These are phyloP conservation scores for Globisporangium okanoganense DNA, from an alignment of 352 stramenopile species.

Conservation along the genomic window DNA sequence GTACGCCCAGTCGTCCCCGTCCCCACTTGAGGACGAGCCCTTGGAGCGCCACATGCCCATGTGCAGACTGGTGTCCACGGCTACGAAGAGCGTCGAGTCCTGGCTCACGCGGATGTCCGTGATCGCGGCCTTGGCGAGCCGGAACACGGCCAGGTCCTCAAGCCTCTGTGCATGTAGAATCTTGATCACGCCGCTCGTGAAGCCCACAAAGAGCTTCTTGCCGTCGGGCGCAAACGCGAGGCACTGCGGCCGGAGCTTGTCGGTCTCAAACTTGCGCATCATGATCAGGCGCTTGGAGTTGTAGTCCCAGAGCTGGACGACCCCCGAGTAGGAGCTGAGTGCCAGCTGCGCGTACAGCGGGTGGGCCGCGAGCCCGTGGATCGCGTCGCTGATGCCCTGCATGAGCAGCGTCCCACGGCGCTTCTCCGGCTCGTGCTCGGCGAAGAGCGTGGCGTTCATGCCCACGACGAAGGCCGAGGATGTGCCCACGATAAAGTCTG, in stretches of 20 bases:
- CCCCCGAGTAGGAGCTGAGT: constrained; percentile 76
- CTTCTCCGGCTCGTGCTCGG: constrained; percentile 80
- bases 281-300: constrained; percentile 77
- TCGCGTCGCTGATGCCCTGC: constrained; percentile 89
- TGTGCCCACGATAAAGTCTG: constrained; percentile 91
- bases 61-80: constrained; percentile 67
- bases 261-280: constrained; percentile 67
- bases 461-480: constrained; percentile 84
- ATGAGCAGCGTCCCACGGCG: constrained; percentile 88
- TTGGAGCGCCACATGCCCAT: constrained; percentile 78
- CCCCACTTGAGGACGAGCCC: constrained; percentile 13
- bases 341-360: constrained; percentile 71
- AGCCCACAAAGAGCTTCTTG: constrained; percentile 81
- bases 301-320: constrained; percentile 92
- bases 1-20: constrained; percentile 73
- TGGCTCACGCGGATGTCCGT: constrained; percentile 73
- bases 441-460: constrained; percentile 75
- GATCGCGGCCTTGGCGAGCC: constrained; percentile 66
- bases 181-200: constrained; percentile 84
- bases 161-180: constrained; percentile 74
- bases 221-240: constrained; percentile 79
- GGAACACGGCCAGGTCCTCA: constrained; percentile 71
- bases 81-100: constrained; percentile 73
- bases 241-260: constrained; percentile 71
- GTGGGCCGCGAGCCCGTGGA: constrained; percentile 76